A percentile compares a stretch with the other conserved stretches of the same genome.
phyloP scores from a whole-genome alignment of 495 filamentous ascomycete genomes.

The Aspergillus asperescens region DNA sequence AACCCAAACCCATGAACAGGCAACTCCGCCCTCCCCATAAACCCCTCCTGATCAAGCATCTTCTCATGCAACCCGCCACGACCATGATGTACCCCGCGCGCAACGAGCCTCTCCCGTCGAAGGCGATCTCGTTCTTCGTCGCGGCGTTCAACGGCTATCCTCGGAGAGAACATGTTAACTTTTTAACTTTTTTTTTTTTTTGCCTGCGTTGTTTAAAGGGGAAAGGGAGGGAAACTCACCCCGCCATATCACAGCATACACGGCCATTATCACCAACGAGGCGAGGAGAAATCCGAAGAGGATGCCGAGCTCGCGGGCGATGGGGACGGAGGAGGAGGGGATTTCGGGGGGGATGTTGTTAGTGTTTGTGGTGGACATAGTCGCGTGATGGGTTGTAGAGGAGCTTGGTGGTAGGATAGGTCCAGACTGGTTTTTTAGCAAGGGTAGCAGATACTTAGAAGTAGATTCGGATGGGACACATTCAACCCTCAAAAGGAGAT shows the following conservation, averaged over 20 bases:
- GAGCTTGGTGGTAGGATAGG: too few relatives aligned
- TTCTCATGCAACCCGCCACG: conserved; percentile 21
- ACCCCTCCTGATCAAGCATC: conserved; percentile 21
- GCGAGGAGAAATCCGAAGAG: conserved; percentile 39
- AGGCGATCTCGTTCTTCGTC: conserved; percentile 22
- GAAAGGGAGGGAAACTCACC: conserved; percentile 17
- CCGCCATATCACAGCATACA: conserved; percentile 38
- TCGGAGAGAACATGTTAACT: background rate
- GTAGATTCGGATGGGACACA: too few relatives aligned
- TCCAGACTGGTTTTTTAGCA: too few relatives aligned
- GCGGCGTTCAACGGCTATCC: conserved; percentile 30
- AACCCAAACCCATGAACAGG: conserved; percentile 11
- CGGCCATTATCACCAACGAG: conserved; percentile 33
- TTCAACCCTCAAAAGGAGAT: too few relatives aligned
- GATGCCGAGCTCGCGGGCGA: conserved; percentile 39
- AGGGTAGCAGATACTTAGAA: too few relatives aligned
- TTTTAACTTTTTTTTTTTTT: too few relatives aligned
- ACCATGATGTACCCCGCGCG: conserved; percentile 12
- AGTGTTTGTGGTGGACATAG: background rate
- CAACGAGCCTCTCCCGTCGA: conserved; percentile 13
- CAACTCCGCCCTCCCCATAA: conserved; percentile 18
- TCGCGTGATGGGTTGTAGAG: too few relatives aligned
- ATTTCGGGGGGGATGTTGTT: conserved; percentile 26
- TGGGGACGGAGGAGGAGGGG: conserved; percentile 24
- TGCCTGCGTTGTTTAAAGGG: too few relatives aligned